Conservation (phyloP, 768 basidiomycete genomes). For the Termitomyces sp. region DNA sequence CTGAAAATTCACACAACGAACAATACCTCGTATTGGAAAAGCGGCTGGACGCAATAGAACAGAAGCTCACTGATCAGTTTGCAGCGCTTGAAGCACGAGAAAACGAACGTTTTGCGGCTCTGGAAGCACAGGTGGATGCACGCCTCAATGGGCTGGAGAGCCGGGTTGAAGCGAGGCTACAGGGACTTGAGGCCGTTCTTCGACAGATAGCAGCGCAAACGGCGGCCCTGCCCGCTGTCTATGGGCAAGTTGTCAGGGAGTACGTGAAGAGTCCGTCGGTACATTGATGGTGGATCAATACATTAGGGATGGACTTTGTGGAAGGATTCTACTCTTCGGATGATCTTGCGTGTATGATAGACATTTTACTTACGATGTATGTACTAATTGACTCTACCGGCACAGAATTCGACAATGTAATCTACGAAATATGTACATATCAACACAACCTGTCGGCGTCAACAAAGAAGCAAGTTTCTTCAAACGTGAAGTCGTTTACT, state of each 20-base stretch:
- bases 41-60: slow-evolving; percentile 24
- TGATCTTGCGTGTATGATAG: neutral
- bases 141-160: slow-evolving; percentile 8
- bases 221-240: slow-evolving; percentile 23
- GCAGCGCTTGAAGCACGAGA: slow-evolving; percentile 19
- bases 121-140: slow-evolving; percentile 22
- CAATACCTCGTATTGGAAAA: slow-evolving; percentile 24
- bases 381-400: neutral
- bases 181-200: slow-evolving; percentile 19
- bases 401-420: neutral
- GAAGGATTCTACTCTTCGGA: neutral
- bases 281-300: neutral
- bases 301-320: no score
- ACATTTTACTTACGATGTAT: neutral
- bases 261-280: slow-evolving; percentile 9
- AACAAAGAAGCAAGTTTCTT: no score
- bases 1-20: slow-evolving; percentile 21
- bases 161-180: slow-evolving; percentile 12
- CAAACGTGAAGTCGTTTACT: no score
- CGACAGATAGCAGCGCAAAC: slow-evolving; percentile 22
- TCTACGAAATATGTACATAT: no score
- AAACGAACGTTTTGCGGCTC: slow-evolving; percentile 21
- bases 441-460: no score
- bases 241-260: slow-evolving; percentile 22
- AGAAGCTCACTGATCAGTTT: slow-evolving; percentile 23